Conservation (phyloP, 2,329 filamentous ascomycete species). For the Chalara sp. region DNA sequence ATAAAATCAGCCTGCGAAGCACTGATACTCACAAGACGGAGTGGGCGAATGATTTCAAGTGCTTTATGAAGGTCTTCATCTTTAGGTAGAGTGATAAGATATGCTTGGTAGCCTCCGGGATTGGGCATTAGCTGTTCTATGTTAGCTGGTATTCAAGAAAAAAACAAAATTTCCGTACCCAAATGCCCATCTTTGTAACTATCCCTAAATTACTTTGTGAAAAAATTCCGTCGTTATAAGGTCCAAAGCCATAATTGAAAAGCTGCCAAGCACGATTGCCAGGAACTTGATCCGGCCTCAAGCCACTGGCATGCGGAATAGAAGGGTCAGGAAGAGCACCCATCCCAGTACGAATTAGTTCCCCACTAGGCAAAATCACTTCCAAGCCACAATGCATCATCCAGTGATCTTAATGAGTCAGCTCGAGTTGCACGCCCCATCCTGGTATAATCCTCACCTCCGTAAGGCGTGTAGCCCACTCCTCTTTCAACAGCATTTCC, state of each 20-base stretch:
- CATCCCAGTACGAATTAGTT: slow-evolving; percentile 40
- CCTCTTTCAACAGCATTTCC: slow-evolving; percentile 40
- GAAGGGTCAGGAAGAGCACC: slow-evolving; percentile 30
- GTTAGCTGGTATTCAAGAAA: not conserved
- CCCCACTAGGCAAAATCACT: slow-evolving; percentile 38
- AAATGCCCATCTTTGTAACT: slow-evolving; percentile 46
- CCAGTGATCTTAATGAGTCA: slow-evolving; percentile 29
- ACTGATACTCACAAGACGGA: slow-evolving; percentile 22
- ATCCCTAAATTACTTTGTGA: slow-evolving; percentile 45
- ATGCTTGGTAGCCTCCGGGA: slow-evolving; percentile 39
- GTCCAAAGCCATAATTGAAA: slow-evolving; percentile 34
- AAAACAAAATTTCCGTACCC: slow-evolving; percentile 2
- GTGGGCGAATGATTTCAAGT: slow-evolving; percentile 39
- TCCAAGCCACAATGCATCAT: slow-evolving; percentile 36
- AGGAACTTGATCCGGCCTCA: slow-evolving; percentile 20
- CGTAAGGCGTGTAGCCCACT: slow-evolving; percentile 39
- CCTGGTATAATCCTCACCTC: slow-evolving; percentile 20
- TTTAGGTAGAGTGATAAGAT: slow-evolving; percentile 37
- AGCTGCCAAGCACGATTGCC: slow-evolving; percentile 33
- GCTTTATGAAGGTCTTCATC: slow-evolving; percentile 8
- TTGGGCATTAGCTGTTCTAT: slow-evolving; percentile 40
- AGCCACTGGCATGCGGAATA: slow-evolving; percentile 1
- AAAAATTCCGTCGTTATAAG: slow-evolving; percentile 39
- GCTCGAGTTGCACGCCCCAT: not conserved
- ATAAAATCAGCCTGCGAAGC: not conserved